These are phyloP conservation scores for Rhizopus stolonifer DNA, from an alignment of 371 early-diverging fungal genomes.

Conservation along the genomic window DNA sequence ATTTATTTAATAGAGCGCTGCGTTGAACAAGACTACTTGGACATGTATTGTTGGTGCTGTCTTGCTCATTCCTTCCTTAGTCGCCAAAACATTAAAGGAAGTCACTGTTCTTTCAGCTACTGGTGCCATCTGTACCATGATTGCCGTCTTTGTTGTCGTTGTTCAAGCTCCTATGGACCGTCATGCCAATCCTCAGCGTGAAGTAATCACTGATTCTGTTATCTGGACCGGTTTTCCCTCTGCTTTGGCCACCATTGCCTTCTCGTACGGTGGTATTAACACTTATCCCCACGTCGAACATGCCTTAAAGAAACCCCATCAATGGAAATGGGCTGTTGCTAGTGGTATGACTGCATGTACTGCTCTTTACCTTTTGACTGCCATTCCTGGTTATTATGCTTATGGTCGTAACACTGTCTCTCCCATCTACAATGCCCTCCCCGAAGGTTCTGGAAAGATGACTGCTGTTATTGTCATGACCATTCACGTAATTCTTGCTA, in stretches of 20 bases:
- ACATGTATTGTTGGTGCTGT: slow-evolving; percentile 62
- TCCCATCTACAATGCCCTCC: slow-evolving; percentile 72
- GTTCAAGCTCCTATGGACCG: slow-evolving; percentile 37
- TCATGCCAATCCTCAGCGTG: slow-evolving; percentile 15
- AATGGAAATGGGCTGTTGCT: slow-evolving; percentile 67
- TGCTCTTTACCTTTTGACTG: slow-evolving; percentile 71
- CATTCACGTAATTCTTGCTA: slow-evolving; percentile 76
- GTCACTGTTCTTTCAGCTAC: slow-evolving; percentile 59
- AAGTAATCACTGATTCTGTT: slow-evolving; percentile 29
- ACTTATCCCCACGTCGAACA: slow-evolving; percentile 67
- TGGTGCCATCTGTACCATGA: slow-evolving; percentile 52
- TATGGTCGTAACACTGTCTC: slow-evolving; percentile 70
- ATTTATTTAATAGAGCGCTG: slow-evolving; percentile 21
- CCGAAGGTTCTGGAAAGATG: slow-evolving; percentile 54
- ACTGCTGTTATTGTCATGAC: slow-evolving; percentile 74
- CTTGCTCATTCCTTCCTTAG: slow-evolving; percentile 71
- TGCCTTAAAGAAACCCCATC: slow-evolving; percentile 72
- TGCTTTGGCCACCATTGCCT: slow-evolving; percentile 54
- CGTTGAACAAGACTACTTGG: slow-evolving; percentile 44
- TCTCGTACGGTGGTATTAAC: slow-evolving; percentile 50
- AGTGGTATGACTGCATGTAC: slow-evolving; percentile 66
- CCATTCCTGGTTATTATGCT: slow-evolving; percentile 72
- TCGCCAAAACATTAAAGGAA: slow-evolving; percentile 75
- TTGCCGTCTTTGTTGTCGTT: slow-evolving; percentile 47
- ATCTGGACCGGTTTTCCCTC: slow-evolving; percentile 51